These are phyloP conservation scores for Candida suzukii DNA, from an alignment of 805 yeast species.

Conservation along the genomic window DNA sequence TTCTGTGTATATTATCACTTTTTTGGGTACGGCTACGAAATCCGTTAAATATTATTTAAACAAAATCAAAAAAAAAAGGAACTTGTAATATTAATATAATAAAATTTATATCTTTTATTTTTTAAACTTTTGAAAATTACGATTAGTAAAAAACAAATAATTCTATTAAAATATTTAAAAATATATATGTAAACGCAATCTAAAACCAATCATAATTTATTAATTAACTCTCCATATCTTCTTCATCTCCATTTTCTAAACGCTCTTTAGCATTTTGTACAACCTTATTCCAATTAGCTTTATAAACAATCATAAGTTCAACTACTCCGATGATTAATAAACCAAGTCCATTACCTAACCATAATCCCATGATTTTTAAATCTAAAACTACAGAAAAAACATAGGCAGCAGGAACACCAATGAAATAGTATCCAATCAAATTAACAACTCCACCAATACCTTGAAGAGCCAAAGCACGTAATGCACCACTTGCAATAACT, in stretches of 20 bases:
- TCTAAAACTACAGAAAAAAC: conserved; percentile 44
- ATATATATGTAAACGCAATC: too few species aligned
- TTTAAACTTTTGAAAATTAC: too few species aligned
- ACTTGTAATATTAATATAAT: too few species aligned
- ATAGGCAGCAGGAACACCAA: conserved; percentile 64
- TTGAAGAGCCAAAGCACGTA: conserved; percentile 75
- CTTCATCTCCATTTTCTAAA: conserved; percentile 2
- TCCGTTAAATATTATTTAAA: not conserved
- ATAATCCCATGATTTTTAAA: conserved; percentile 53
- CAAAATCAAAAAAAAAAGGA: too few species aligned
- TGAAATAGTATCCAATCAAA: conserved; percentile 59
- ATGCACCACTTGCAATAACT: conserved; percentile 62
- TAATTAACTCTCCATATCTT: not conserved
- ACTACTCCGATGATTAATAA: conserved; percentile 43
- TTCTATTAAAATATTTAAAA: too few species aligned
- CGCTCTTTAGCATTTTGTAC: conserved; percentile 23
- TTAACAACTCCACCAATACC: conserved; percentile 65
- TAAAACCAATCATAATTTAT: too few species aligned
- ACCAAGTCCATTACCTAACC: conserved; percentile 71
- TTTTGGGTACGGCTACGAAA: not conserved
- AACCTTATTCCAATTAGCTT: conserved; percentile 48
- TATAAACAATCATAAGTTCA: conserved; percentile 40
- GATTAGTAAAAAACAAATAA: too few species aligned
- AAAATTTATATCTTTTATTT: too few species aligned
- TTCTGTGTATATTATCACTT: not conserved